Evolutionary conservation across 2,329 filamentous ascomycete genomes (phyloP).

Genomic region (Colletotrichum incanum): DNA sequence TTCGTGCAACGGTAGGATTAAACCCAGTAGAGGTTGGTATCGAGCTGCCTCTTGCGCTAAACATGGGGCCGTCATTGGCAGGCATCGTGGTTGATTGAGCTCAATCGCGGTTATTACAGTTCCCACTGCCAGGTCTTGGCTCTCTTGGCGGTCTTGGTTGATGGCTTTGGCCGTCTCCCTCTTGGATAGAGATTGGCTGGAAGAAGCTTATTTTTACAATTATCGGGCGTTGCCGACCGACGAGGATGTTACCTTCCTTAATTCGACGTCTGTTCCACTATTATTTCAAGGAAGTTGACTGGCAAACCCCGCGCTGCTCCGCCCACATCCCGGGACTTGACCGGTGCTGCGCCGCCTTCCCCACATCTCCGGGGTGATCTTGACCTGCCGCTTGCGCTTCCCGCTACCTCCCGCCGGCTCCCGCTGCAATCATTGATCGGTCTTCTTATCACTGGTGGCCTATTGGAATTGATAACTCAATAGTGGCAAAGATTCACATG

Average conservation of each 20-base stretch:
- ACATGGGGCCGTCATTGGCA: slow-evolving; percentile 25
- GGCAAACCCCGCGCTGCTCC: not conserved
- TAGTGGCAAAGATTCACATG: too few species aligned
- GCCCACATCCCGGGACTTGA: not conserved
- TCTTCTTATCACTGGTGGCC: too few species aligned
- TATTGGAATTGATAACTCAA: too few species aligned
- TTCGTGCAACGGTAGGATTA: slow-evolving; percentile 13
- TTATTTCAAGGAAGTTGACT: slow-evolving; percentile 4
- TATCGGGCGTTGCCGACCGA: slow-evolving; percentile 31
- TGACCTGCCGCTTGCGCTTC: too few species aligned
- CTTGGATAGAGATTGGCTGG: slow-evolving; percentile 27
- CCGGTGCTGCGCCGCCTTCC: not conserved
- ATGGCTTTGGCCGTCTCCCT: not conserved
- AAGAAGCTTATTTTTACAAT: slow-evolving; percentile 34
- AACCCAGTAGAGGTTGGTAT: slow-evolving; percentile 12
- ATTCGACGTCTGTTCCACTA: slow-evolving; percentile 25
- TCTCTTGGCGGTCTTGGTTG: not conserved
- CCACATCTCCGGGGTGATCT: not conserved
- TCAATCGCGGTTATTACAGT: not conserved
- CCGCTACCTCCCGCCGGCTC: too few species aligned
- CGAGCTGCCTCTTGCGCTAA: slow-evolving; percentile 35
- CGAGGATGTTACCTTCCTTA: slow-evolving; percentile 41
- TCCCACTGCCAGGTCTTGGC: slow-evolving; percentile 27
- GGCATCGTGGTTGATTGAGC: slow-evolving; percentile 1
- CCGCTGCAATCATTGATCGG: too few species aligned